A percentile compares a stretch with the other conserved stretches of the same genome.
These are phyloP conservation scores for Sporothrix brasiliensis DNA, from an alignment of 2,329 filamentous ascomycete species.

Conservation along the genomic window DNA sequence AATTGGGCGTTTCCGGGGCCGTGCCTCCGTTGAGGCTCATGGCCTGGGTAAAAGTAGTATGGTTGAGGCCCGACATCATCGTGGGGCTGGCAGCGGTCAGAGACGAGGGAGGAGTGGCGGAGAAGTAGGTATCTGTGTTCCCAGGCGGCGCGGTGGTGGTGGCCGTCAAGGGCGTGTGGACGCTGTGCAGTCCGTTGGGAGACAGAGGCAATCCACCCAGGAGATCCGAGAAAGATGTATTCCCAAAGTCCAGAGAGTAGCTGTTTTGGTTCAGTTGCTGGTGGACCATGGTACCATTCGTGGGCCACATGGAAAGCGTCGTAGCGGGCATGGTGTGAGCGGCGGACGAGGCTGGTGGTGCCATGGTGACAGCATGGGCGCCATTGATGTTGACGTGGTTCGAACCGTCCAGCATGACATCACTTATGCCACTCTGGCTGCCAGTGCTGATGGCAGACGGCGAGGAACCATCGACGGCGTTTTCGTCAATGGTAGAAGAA, in stretches of 20 bases:
- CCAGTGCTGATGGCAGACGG: slow-evolving; percentile 94
- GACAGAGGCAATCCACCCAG: slow-evolving; percentile 72
- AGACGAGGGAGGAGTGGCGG: slow-evolving; percentile 69
- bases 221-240: slow-evolving; percentile 76
- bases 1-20: slow-evolving; percentile 73
- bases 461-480: slow-evolving; percentile 87
- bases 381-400: slow-evolving; percentile 53
- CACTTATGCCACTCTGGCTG: slow-evolving; percentile 88
- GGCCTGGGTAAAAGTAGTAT: slow-evolving; percentile 65
- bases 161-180: neutral
- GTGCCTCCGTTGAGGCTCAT: slow-evolving; percentile 58
- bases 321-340: slow-evolving; percentile 12
- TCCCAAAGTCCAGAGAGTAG: slow-evolving; percentile 74
- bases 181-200: slow-evolving; percentile 56
- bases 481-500: slow-evolving; percentile 64
- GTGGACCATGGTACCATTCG: slow-evolving; percentile 60
- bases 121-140: slow-evolving; percentile 71
- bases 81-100: slow-evolving; percentile 74
- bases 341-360: slow-evolving; percentile 51
- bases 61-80: slow-evolving; percentile 65
- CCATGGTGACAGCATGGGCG: slow-evolving; percentile 46
- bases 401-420: slow-evolving; percentile 84
- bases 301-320: slow-evolving; percentile 64
- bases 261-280: slow-evolving; percentile 67
- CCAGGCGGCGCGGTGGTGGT: neutral